Percentiles rank a stretch among this genome's conserved stretches.
Conservation (phyloP, 2,329 filamentous ascomycete genomes). For the Ophiocordyceps camponoti-leonardi region DNA sequence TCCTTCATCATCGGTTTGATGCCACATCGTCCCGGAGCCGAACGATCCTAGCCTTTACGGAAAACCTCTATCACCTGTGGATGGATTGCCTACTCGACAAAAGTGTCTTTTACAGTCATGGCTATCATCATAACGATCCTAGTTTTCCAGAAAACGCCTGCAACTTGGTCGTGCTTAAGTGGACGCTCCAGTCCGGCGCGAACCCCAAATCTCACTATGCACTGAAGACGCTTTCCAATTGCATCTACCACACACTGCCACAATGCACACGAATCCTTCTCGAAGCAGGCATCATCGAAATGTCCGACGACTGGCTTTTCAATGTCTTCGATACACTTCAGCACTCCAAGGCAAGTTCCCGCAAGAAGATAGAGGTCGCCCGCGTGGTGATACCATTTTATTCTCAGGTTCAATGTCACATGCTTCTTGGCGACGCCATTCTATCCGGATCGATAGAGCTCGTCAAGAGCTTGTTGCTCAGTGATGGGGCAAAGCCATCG, state of each 20-base stretch:
- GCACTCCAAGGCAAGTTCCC: too few relatives aligned
- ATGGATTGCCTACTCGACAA: background rate
- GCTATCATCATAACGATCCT: background rate
- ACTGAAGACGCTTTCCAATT: background rate
- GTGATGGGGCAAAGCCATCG: too few relatives aligned
- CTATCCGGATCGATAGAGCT: too few relatives aligned
- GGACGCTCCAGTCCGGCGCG: background rate
- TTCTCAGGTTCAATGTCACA: too few relatives aligned
- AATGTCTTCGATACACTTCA: too few relatives aligned
- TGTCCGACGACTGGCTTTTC: too few relatives aligned
- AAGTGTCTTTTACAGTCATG: background rate
- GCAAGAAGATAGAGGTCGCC: too few relatives aligned
- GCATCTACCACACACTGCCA: background rate
- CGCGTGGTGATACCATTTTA: too few relatives aligned
- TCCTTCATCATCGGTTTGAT: background rate
- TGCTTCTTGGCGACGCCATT: too few relatives aligned
- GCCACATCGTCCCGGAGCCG: background rate
- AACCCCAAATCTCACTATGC: background rate
- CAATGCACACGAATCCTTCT: background rate
- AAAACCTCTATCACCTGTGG: background rate
- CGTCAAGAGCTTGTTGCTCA: too few relatives aligned
- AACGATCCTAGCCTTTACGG: background rate
- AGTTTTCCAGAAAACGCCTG: background rate
- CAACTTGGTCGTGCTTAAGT: background rate
- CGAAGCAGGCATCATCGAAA: background rate